phyloP scores from a whole-genome alignment of 1,139 yeast genomes.

The Suhomyces coccinellae region DNA sequence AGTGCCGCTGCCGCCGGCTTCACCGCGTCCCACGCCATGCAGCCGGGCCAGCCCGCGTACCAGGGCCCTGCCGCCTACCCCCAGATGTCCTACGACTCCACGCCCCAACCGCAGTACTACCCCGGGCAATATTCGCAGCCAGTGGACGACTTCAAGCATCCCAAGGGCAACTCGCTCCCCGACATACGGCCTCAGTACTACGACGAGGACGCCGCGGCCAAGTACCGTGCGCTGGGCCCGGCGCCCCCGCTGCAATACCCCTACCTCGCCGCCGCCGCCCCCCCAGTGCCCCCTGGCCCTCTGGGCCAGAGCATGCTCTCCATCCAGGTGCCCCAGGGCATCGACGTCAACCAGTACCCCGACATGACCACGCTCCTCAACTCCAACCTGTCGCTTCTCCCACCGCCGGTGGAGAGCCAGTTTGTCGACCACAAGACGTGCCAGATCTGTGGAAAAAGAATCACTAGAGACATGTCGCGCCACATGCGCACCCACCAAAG shows the following conservation, averaged over 20 bases:
- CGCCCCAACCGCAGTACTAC: slow-evolving; percentile 2
- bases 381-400: slow-evolving; percentile 33
- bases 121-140: slow-evolving; percentile 6
- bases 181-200: slow-evolving; percentile 5
- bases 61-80: slow-evolving; percentile 1
- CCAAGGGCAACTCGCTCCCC: slow-evolving; percentile 7
- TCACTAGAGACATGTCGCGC: slow-evolving; percentile 62
- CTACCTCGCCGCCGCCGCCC: slow-evolving; percentile 1
- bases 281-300: background rate
- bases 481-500: slow-evolving; percentile 66
- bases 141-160: slow-evolving; percentile 8
- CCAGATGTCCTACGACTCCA: slow-evolving; percentile 3
- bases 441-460: slow-evolving; percentile 55
- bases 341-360: slow-evolving; percentile 31
- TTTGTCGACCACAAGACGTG: slow-evolving; percentile 37
- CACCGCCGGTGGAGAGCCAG: slow-evolving; percentile 38
- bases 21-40: no score
- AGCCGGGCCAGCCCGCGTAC: background rate
- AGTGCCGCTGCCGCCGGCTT: no score
- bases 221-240: slow-evolving; percentile 10
- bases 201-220: slow-evolving; percentile 7
- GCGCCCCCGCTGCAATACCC: slow-evolving; percentile 6
- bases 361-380: slow-evolving; percentile 46
- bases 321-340: slow-evolving; percentile 18
- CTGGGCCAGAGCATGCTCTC: slow-evolving; percentile 5